A percentile compares a stretch with the other conserved stretches of the same genome.
Conservation (phyloP, 208 protist genomes). For the Wallacemonas sp. region DNA sequence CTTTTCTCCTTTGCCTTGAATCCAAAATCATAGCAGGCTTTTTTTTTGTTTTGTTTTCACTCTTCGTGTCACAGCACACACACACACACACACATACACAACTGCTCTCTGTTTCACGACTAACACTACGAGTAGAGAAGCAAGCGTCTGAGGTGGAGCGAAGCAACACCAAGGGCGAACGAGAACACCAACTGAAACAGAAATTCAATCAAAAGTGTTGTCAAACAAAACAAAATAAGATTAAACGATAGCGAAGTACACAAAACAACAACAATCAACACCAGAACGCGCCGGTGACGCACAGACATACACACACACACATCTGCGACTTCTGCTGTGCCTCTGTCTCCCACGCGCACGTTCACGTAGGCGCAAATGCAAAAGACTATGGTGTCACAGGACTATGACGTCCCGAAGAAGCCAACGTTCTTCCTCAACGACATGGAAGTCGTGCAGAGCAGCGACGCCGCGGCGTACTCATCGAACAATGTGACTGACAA, state of each 20-base stretch:
- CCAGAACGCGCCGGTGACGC: neutral
- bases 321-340: too few relatives aligned
- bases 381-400: conserved; percentile 52
- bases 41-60: too few relatives aligned
- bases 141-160: too few relatives aligned
- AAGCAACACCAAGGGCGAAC: too few relatives aligned
- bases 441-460: conserved; percentile 80
- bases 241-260: neutral
- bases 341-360: neutral
- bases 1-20: too few relatives aligned
- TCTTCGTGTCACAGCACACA: too few relatives aligned
- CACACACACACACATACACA: too few relatives aligned
- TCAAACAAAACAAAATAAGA: neutral
- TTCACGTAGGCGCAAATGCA: conserved; percentile 16
- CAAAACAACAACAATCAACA: conserved; percentile 11
- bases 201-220: too few relatives aligned
- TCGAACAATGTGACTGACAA: conserved; percentile 77
- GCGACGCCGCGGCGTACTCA: conserved; percentile 73
- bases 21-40: too few relatives aligned
- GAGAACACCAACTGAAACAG: too few relatives aligned
- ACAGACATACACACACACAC: neutral
- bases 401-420: conserved; percentile 88
- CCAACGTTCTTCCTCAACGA: conserved; percentile 76
- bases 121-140: too few relatives aligned
- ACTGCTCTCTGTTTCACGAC: too few relatives aligned